Evolutionary conservation across 805 yeast genomes (phyloP).

Genomic region (Monosporozyma siamensis): DNA sequence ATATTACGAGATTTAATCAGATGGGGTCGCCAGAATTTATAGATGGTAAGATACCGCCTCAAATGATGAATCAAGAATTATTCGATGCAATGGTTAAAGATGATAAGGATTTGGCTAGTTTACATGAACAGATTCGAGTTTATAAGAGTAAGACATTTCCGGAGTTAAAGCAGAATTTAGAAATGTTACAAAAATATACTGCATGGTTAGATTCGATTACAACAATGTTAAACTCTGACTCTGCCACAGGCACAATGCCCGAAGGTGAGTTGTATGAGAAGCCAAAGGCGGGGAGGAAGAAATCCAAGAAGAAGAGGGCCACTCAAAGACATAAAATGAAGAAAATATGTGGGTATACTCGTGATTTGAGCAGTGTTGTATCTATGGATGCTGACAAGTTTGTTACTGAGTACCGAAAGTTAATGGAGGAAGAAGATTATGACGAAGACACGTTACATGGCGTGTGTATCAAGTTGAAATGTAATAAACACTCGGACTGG

Average conservation of each 20-base stretch:
- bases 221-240: background rate
- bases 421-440: conserved; percentile 3
- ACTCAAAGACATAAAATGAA: conserved; percentile 10
- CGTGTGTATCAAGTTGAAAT: conserved; percentile 22
- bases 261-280: no score
- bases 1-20: conserved; percentile 10
- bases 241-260: no score
- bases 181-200: conserved; percentile 18
- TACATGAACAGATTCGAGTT: conserved; percentile 10
- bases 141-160: conserved; percentile 12
- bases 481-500: conserved; percentile 28
- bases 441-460: conserved; percentile 9
- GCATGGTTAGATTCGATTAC: conserved; percentile 27
- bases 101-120: conserved; percentile 14
- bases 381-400: conserved; percentile 17
- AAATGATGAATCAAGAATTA: conserved; percentile 9
- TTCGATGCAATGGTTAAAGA: conserved; percentile 11
- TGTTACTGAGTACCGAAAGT: conserved; percentile 5
- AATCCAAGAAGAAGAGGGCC: conserved; percentile 10
- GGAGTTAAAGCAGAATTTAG: conserved; percentile 8
- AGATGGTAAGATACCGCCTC: conserved; percentile 10
- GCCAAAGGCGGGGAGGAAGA: conserved; percentile 1
- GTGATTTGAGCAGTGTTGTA: conserved; percentile 6
- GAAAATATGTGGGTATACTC: conserved; percentile 25
- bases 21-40: conserved; percentile 18